A percentile compares a stretch with the other conserved stretches of the same genome.
These are phyloP conservation scores for Tolypocladium album DNA, from an alignment of 2,329 filamentous ascomycete species.

Conservation along the genomic window DNA sequence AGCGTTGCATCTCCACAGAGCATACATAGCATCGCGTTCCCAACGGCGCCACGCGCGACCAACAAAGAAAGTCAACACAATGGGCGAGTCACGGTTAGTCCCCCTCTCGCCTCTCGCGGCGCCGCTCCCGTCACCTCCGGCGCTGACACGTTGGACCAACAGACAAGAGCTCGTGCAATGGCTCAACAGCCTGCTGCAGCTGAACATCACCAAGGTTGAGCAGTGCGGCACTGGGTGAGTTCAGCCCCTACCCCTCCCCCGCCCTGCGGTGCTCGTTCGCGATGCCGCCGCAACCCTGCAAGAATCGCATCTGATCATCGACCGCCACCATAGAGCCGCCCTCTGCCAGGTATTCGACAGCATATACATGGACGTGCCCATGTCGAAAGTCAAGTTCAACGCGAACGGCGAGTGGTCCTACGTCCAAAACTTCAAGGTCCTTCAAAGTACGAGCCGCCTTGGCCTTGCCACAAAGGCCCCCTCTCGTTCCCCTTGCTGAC, in stretches of 20 bases:
- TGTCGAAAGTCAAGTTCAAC: conserved; percentile 96
- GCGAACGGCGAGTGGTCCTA: conserved; percentile 96
- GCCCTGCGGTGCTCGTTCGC: background rate
- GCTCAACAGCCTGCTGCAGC: conserved; percentile 94
- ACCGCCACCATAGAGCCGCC: conserved; percentile 58
- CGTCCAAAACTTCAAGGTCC: conserved; percentile 94
- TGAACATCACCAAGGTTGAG: conserved; percentile 97
- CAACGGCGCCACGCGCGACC: background rate
- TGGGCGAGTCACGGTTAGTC: conserved; percentile 37
- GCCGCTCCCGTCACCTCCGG: background rate
- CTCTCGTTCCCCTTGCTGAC: conserved; percentile 2
- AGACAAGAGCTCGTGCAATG: conserved; percentile 95
- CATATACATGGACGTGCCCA: conserved; percentile 91
- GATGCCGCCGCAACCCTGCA: background rate
- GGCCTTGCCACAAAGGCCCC: background rate
- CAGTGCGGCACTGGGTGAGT: conserved; percentile 92
- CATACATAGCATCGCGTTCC: background rate
- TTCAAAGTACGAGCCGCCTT: conserved; percentile 64
- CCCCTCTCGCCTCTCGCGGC: background rate
- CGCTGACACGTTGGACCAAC: conserved; percentile 5
- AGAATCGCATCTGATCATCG: background rate
- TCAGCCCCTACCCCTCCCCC: conserved; percentile 8
- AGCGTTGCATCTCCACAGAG: background rate
- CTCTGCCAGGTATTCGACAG: conserved; percentile 97
- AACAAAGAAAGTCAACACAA: conserved; percentile 19